Evolutionary conservation across 768 basidiomycete species (phyloP), one percentile per base, ranked within the genome.

Genomic region (Podaxis mareebaensis): DNA sequence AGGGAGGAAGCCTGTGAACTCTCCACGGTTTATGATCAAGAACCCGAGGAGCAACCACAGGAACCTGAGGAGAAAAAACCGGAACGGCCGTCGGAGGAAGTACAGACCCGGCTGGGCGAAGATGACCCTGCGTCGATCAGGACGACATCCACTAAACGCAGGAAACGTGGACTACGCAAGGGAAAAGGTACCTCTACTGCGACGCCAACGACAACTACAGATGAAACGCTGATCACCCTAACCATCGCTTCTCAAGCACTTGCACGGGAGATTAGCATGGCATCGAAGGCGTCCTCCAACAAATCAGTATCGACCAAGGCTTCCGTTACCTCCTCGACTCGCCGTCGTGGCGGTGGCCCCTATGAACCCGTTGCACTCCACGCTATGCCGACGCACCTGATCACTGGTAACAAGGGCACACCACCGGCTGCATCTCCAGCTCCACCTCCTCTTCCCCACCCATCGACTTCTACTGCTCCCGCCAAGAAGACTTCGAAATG

Each of bases 401-500:
- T 73, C 44, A 68, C 67, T 13, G 66, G 58, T 20, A 65, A 71
- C 51, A 68, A 70, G 46, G 69, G 64, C 53, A 64, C 67, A 26
- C 67, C 69, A 0, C 20, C 61, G 17, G 15, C 48, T 26, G 22
- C 53, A 22, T 24, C 64, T n/a, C 64, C 72, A 22, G 64, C 72
- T 38, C 58, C 71, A 54, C 64, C 71, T 22, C 65, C 64, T 17
- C 60, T 72, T 44, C 69, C 67, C 66, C 39, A 65, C 44, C 49
- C 69, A 24, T 67, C 69, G 20, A 54, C 69, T 48, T 66, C 72
- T 51, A 56, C 78, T 12, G 65, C 74, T 6, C 76, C 85, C 26
- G 78, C 82, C 61, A 94, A 93, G 81, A 94, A 94, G 79, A 80
- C 90, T 58, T 92, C 90, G n/a, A 92, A 88, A 70, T 89, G 94